Percentiles rank a stretch among this genome's conserved stretches.
Conservation (phyloP, 1,284 basidiomycete genomes). For the Rhodotorula sp. region DNA sequence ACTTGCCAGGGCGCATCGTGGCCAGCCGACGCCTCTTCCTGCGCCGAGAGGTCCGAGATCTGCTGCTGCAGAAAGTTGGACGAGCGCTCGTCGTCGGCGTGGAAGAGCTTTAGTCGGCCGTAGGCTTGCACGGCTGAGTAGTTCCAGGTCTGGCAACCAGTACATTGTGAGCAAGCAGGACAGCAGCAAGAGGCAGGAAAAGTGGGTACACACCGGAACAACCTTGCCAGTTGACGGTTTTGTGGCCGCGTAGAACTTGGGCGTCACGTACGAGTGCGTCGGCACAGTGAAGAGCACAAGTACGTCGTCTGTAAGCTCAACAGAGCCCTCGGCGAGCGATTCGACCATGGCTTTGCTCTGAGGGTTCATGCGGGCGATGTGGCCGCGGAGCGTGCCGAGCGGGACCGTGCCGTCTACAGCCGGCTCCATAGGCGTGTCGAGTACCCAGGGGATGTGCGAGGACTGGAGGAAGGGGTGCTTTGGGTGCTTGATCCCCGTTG, state of each 20-base stretch:
- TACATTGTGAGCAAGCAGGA: no score
- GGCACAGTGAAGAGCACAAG: not conserved
- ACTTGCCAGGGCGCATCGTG: not conserved
- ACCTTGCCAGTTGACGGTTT: constrained; percentile 1
- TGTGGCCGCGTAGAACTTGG: not conserved
- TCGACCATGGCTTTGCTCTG: constrained; percentile 3
- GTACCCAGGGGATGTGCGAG: constrained; percentile 9
- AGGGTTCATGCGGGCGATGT: constrained; percentile 1
- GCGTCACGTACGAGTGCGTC: not conserved
- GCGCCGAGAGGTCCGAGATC: not conserved
- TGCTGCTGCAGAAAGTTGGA: not conserved
- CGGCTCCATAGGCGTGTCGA: not conserved
- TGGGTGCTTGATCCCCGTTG: not conserved
- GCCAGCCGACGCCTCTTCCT: not conserved
- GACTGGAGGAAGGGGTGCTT: constrained; percentile 5
- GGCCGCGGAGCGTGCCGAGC: not conserved
- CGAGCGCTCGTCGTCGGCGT: not conserved
- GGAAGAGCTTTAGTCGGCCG: not conserved
- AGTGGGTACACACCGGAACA: not conserved
- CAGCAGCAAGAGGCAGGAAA: not conserved
- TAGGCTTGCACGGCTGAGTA: not conserved
- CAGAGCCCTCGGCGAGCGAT: no score
- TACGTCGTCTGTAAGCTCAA: not conserved
- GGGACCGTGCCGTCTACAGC: not conserved
- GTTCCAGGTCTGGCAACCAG: not conserved